phyloP scores from a whole-genome alignment of 2,329 filamentous ascomycete genomes.

The Hypocreales sp. region DNA sequence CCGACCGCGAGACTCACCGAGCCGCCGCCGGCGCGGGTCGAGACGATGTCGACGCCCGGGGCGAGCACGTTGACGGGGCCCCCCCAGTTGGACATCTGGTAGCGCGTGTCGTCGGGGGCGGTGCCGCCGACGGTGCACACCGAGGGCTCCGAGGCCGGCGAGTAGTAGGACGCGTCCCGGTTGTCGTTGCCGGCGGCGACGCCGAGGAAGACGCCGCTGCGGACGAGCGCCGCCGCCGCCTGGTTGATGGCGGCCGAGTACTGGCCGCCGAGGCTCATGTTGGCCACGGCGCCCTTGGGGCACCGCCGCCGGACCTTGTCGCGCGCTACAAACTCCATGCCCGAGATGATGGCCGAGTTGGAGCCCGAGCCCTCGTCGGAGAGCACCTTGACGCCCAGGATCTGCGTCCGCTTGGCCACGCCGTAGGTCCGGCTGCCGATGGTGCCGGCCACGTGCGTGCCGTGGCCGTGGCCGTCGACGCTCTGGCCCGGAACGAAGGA shows the following conservation, averaged over 20 bases:
- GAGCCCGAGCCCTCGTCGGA: conserved; percentile 15
- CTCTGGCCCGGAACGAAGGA: conserved; percentile 16
- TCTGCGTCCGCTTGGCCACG: conserved; percentile 20
- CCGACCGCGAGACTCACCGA: too few relatives aligned
- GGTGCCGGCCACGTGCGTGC: conserved; percentile 19
- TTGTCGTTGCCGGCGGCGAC: conserved; percentile 35
- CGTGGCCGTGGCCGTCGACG: conserved; percentile 13
- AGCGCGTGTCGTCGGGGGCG: conserved; percentile 15
- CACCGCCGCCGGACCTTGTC: conserved; percentile 18
- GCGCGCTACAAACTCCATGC: conserved; percentile 21
- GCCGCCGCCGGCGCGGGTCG: conserved; percentile 24
- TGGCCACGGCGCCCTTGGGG: conserved; percentile 26
- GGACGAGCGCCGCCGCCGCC: conserved; percentile 25
- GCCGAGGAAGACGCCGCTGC: conserved; percentile 28
- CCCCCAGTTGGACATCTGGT: conserved; percentile 32
- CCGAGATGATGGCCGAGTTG: conserved; percentile 21
- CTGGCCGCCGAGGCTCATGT: conserved; percentile 33
- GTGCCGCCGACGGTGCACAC: conserved; percentile 32
- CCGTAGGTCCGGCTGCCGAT: conserved; percentile 19
- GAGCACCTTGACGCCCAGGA: conserved; percentile 24
- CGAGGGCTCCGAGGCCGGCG: conserved; percentile 24
- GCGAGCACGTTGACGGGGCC: conserved; percentile 27
- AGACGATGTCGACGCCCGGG: conserved; percentile 24
- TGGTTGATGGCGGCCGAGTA: conserved; percentile 26
- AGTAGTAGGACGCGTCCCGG: conserved; percentile 21